Evolutionary conservation across 192 early-diverging fungal genomes (phyloP).

Genomic region (Haplosporangium gracile): DNA sequence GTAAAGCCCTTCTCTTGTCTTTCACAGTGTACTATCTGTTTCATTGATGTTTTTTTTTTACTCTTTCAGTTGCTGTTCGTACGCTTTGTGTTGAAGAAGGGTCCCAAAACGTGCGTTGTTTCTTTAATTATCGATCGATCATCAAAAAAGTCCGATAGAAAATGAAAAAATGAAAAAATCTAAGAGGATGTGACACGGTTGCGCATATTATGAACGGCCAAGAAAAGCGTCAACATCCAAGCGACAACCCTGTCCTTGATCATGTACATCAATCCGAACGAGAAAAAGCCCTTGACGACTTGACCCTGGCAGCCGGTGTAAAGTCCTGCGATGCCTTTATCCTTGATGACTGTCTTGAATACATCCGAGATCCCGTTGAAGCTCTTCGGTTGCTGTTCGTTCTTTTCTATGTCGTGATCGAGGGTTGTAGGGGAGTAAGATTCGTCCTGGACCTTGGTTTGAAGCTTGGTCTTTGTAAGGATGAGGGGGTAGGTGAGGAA

Average conservation of each 20-base stretch:
- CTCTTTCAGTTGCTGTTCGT: too few species aligned
- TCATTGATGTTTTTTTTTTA: background rate
- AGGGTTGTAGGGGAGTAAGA: background rate
- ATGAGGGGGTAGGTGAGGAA: slow-evolving; percentile 66
- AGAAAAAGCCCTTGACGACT: slow-evolving; percentile 69
- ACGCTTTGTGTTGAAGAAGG: too few species aligned
- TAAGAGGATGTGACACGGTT: slow-evolving; percentile 36
- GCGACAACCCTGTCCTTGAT: slow-evolving; percentile 67
- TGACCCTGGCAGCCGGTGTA: slow-evolving; percentile 61
- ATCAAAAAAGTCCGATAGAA: background rate
- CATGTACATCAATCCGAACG: slow-evolving; percentile 67
- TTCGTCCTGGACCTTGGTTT: slow-evolving; percentile 33
- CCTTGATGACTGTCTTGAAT: slow-evolving; percentile 49
- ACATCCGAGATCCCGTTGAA: slow-evolving; percentile 41
- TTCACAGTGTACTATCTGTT: background rate
- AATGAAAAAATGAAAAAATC: background rate
- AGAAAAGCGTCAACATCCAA: slow-evolving; percentile 60
- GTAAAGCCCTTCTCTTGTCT: too few species aligned
- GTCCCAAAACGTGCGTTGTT: too few species aligned
- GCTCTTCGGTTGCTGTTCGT: slow-evolving; percentile 11
- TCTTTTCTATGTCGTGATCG: background rate
- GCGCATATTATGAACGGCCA: slow-evolving; percentile 44
- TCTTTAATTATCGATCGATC: background rate
- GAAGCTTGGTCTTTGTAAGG: slow-evolving; percentile 60
- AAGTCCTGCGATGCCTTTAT: slow-evolving; percentile 36